These are phyloP conservation scores for Cyberlindnera mississippiensis DNA, from an alignment of 805 yeast genomes.

Conservation along the genomic window DNA sequence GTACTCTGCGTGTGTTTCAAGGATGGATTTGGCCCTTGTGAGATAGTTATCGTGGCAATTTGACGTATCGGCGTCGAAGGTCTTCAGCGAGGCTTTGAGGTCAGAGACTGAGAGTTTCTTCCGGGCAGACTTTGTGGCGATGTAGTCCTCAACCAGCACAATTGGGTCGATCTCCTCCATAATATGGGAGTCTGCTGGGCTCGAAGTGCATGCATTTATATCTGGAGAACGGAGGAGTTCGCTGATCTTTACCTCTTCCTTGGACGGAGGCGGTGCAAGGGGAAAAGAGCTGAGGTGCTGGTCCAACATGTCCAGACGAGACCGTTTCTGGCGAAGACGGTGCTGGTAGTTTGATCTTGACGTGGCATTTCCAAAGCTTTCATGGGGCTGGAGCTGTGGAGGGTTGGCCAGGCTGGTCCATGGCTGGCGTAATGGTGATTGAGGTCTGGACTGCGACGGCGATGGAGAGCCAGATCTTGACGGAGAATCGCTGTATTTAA, in stretches of 20 bases:
- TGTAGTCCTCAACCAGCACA: conserved; percentile 56
- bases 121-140: conserved; percentile 26
- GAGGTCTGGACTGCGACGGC: neutral
- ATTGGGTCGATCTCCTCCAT: conserved; percentile 27
- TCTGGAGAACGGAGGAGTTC: conserved; percentile 16
- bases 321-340: conserved; percentile 16
- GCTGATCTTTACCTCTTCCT: conserved; percentile 8
- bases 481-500: no score
- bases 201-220: conserved; percentile 13
- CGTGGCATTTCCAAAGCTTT: neutral
- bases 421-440: no score
- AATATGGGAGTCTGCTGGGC: conserved; percentile 12
- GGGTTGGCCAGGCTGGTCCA: neutral
- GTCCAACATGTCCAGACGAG: conserved; percentile 38
- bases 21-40: conserved; percentile 15
- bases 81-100: conserved; percentile 29
- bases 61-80: conserved; percentile 2
- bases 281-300: conserved; percentile 36
- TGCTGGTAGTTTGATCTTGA: neutral
- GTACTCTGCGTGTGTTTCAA: conserved; percentile 5
- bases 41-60: conserved; percentile 9
- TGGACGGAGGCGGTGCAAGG: conserved; percentile 30
- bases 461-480: neutral
- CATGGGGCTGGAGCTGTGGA: conserved; percentile 1
- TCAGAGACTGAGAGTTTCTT: conserved; percentile 33